Evolutionary conservation across 352 stramenopile genomes (phyloP).

Genomic region (Phytophthora cryptogea): DNA sequence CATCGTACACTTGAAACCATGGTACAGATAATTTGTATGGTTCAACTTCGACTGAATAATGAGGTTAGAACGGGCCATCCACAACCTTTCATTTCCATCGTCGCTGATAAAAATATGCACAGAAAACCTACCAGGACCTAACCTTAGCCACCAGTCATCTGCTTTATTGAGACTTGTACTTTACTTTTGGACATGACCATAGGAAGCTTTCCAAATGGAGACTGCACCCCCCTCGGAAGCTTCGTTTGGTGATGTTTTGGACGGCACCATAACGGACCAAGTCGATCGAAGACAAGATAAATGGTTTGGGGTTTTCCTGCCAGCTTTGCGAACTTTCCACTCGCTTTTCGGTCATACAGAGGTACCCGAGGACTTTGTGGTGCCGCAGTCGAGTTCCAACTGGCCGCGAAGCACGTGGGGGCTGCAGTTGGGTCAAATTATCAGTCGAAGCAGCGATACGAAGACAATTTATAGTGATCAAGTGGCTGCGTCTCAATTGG

Average conservation of each 20-base stretch:
- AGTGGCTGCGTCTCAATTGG: conserved; percentile 18
- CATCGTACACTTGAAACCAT: background rate
- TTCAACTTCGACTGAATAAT: no score
- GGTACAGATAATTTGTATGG: no score
- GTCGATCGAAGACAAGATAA: conserved; percentile 19
- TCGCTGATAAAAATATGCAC: background rate
- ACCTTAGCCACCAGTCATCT: conserved; percentile 28
- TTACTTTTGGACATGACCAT: conserved; percentile 9
- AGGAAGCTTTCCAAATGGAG: conserved; percentile 10
- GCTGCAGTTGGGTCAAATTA: conserved; percentile 28
- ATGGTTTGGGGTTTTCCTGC: conserved; percentile 30
- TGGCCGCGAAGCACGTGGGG: conserved; percentile 27
- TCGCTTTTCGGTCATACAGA: conserved; percentile 19
- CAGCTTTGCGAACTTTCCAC: conserved; percentile 31
- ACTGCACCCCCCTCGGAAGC: conserved; percentile 6
- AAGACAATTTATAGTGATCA: conserved; percentile 26
- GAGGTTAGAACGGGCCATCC: background rate
- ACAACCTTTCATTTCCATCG: background rate
- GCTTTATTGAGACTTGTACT: background rate
- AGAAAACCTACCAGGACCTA: conserved; percentile 14
- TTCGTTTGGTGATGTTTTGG: conserved; percentile 29
- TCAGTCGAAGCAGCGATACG: conserved; percentile 20
- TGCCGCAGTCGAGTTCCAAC: conserved; percentile 16
- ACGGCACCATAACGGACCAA: conserved; percentile 8
- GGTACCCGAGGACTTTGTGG: conserved; percentile 30